Evolutionary conservation across 2,329 filamentous ascomycete species (phyloP), one percentile per base, ranked within the genome.

Genomic region (Torrubiella hemipterigena): DNA sequence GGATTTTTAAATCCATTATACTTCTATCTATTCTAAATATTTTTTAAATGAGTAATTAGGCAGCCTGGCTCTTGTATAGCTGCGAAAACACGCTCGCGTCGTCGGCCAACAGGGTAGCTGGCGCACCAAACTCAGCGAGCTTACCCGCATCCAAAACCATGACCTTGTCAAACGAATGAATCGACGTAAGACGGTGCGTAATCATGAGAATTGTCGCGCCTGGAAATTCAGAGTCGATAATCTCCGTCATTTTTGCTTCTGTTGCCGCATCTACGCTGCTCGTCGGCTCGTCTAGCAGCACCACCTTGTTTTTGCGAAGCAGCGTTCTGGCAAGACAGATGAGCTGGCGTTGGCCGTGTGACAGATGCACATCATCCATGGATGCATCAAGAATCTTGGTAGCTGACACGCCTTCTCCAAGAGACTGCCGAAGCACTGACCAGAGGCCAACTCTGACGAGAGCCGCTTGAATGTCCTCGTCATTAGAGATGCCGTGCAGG

Each of bases 281-380:
- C 17, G 34, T 36, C 13, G 34, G 34, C 34, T 36, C 34, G 18
- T 36, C 34, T n/a, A 36, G 34, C 14, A 33, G 30, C 18, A 36
- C 25, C 15, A 36, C 18, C 17, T 17, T 21, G 20, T 26, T 32
- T 24, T 28, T 29, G 17, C 47, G 40, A 3, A 52, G 21, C 5
- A 52, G 17, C 11, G 48, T 44, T 11, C 50, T 39, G 11, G 45
- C 43, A 2, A 54, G 36, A 6, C 45, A 45, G 12, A 54, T 38
- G 1, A 52, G 39, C 25, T 54, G 48, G 3, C 39, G 33, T 33
- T 54, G 51, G 7, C 50, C 49, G 1, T 41, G 40, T 4, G 52
- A 56, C 7, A 58, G 38, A 12, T 15, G 15, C 22, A 32, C 20
- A 22, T 20, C 17, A 16, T 32, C 30, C 17, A 20, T 27, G 13